Conservation (phyloP, 495 filamentous ascomycete species). For the Aspergillus ostianus region DNA sequence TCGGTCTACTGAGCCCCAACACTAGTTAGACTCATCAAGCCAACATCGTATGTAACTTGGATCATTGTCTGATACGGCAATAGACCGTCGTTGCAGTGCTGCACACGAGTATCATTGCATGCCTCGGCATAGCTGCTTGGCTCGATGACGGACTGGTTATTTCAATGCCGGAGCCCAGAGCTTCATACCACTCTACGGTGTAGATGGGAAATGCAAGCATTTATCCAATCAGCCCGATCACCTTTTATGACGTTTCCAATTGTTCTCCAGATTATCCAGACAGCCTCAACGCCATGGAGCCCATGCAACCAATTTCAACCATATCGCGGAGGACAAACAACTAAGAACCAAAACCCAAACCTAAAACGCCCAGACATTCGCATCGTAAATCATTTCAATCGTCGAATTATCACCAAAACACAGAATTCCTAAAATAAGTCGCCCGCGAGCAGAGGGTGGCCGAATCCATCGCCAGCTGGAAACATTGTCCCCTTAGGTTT, state of each 20-base stretch:
- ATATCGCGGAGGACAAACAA: background rate
- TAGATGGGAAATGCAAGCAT: background rate
- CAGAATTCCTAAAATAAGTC: background rate
- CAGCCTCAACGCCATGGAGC: background rate
- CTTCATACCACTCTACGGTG: too few relatives aligned
- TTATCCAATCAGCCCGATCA: background rate
- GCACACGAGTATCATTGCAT: too few relatives aligned
- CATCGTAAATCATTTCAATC: background rate
- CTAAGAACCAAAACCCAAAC: background rate
- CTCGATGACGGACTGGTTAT: background rate
- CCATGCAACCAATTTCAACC: background rate
- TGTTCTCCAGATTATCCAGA: background rate
- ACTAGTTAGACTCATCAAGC: background rate
- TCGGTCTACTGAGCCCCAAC: background rate
- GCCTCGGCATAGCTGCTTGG: background rate
- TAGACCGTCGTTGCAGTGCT: too few relatives aligned
- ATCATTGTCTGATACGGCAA: too few relatives aligned
- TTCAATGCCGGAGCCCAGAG: too few relatives aligned
- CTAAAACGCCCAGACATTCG: background rate
- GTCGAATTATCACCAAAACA: background rate
- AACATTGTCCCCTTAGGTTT: background rate
- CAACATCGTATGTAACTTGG: too few relatives aligned
- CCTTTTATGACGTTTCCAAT: background rate
- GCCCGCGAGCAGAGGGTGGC: background rate
- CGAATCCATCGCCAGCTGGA: conserved; percentile 1